Conservation (phyloP, 2,329 filamentous ascomycete species). For the Diplodia corticola region DNA sequence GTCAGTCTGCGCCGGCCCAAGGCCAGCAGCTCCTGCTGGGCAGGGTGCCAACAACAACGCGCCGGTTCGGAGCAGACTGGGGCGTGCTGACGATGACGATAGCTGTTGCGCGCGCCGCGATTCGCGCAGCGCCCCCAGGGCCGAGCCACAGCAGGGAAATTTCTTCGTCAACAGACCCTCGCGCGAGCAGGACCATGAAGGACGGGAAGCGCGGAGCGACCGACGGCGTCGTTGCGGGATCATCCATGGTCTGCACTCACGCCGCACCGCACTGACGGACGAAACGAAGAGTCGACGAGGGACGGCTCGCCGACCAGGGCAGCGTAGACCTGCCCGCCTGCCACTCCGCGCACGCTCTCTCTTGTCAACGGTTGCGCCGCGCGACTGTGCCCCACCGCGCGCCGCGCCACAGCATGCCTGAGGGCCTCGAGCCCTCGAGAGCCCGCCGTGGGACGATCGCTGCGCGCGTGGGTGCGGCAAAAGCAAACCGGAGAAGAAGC, state of each 20-base stretch:
- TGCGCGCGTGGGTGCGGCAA: not conserved
- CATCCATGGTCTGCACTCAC: constrained; percentile 13
- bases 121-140: not conserved
- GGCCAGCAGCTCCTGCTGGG: not conserved
- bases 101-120: not conserved
- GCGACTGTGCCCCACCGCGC: not conserved
- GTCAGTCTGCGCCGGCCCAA: not conserved
- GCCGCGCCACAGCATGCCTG: not conserved
- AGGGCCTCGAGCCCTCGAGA: not conserved
- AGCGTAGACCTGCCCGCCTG: not conserved
- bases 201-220: constrained; percentile 16
- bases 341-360: no score
- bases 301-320: constrained; percentile 17
- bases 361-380: not conserved
- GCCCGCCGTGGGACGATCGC: not conserved
- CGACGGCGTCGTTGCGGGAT: constrained; percentile 8
- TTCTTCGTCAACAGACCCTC: not conserved
- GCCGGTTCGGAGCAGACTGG: constrained; percentile 8
- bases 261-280: constrained; percentile 13
- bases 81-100: constrained; percentile 9
- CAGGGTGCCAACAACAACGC: not conserved
- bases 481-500: not conserved
- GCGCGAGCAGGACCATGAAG: not conserved
- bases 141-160: constrained; percentile 6
- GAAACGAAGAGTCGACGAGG: constrained; percentile 12